These are phyloP conservation scores for Lactarius psammicola DNA, from an alignment of 768 basidiomycete genomes.

Conservation along the genomic window DNA sequence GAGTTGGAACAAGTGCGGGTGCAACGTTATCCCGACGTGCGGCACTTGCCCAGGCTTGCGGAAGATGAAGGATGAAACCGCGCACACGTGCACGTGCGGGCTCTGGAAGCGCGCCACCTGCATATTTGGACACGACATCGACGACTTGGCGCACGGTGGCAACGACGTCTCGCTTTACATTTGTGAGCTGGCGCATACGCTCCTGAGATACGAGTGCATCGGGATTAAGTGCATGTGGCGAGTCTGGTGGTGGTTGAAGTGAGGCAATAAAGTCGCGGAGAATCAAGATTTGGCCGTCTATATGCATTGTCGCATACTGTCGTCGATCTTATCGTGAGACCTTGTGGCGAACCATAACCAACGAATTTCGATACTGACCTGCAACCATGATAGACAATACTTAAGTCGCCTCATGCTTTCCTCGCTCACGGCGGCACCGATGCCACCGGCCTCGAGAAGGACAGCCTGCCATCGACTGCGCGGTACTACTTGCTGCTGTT, in stretches of 20 bases:
- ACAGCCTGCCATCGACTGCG: slow-evolving; percentile 87
- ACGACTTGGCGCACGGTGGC: slow-evolving; percentile 87
- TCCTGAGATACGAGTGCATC: slow-evolving; percentile 34
- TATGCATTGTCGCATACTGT: slow-evolving; percentile 83
- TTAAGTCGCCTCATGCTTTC: slow-evolving; percentile 84
- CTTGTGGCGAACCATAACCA: background rate
- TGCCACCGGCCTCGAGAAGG: slow-evolving; percentile 80
- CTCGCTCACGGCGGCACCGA: slow-evolving; percentile 85
- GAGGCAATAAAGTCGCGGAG: slow-evolving; percentile 81
- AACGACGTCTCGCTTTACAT: slow-evolving; percentile 80
- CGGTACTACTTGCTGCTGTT: slow-evolving; percentile 55
- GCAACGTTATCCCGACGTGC: slow-evolving; percentile 30
- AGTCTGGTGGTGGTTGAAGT: slow-evolving; percentile 49
- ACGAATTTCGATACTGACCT: slow-evolving; percentile 47
- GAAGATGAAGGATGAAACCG: slow-evolving; percentile 75
- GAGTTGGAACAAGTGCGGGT: slow-evolving; percentile 28
- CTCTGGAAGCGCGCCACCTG: slow-evolving; percentile 83
- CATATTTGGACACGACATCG: slow-evolving; percentile 80
- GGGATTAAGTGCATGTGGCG: slow-evolving; percentile 37
- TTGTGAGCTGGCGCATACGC: slow-evolving; percentile 65
- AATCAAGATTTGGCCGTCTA: slow-evolving; percentile 82
- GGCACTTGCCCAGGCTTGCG: slow-evolving; percentile 71
- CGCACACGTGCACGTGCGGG: slow-evolving; percentile 73
- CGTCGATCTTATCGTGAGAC: slow-evolving; percentile 10
- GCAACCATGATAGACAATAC: slow-evolving; percentile 87